Evolutionary conservation across 2,329 filamentous ascomycete genomes (phyloP).

Genomic region (Seiridium cupressi): DNA sequence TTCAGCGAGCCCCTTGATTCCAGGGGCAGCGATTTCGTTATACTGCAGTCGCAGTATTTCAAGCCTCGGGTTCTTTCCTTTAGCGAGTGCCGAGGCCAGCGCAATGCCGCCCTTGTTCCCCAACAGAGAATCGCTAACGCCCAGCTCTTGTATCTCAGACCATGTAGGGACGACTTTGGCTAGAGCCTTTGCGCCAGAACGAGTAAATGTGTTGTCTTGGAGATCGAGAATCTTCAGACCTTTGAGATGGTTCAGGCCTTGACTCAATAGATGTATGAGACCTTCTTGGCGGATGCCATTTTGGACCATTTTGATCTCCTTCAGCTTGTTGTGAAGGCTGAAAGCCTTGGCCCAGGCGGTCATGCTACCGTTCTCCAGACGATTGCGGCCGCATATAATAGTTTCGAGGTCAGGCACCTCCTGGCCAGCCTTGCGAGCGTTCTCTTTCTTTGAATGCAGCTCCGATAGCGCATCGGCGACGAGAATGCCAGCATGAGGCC

Average conservation of each 20-base stretch:
- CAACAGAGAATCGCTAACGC: slow-evolving; percentile 84
- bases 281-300: slow-evolving; percentile 96
- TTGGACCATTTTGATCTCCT: slow-evolving; percentile 93
- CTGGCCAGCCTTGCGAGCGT: slow-evolving; percentile 68
- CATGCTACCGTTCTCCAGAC: slow-evolving; percentile 96
- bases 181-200: slow-evolving; percentile 74
- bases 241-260: slow-evolving; percentile 72
- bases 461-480: slow-evolving; percentile 84
- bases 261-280: slow-evolving; percentile 74
- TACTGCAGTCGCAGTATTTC: slow-evolving; percentile 83
- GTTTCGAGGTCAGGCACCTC: slow-evolving; percentile 85
- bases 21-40: slow-evolving; percentile 85
- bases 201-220: slow-evolving; percentile 96
- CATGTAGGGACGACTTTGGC: slow-evolving; percentile 73
- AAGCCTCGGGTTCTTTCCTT: slow-evolving; percentile 75
- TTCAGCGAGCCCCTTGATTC: slow-evolving; percentile 67
- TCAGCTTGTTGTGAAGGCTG: slow-evolving; percentile 77
- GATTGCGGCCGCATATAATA: slow-evolving; percentile 94
- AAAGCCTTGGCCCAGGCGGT: slow-evolving; percentile 88
- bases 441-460: slow-evolving; percentile 81
- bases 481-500: slow-evolving; percentile 83
- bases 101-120: slow-evolving; percentile 73
- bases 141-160: slow-evolving; percentile 76
- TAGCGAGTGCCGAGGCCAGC: slow-evolving; percentile 69
- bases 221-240: slow-evolving; percentile 78